Evolutionary conservation across 1,284 basidiomycete genomes (phyloP).

Genomic region (Rhodotorula sp.): DNA sequence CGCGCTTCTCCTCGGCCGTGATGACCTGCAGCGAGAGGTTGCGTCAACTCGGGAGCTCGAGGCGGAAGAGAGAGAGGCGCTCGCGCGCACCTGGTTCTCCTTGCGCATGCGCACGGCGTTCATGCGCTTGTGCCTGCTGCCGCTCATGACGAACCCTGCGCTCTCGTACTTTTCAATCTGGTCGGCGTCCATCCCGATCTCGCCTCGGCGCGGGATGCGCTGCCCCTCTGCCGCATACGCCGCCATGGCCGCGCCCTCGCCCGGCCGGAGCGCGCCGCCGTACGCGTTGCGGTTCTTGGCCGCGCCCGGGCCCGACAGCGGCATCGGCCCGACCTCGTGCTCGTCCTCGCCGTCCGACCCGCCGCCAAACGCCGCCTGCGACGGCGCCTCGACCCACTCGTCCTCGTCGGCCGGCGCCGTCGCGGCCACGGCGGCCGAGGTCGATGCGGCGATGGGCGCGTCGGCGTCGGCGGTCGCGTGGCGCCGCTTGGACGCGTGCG

Average conservation of each 20-base stretch:
- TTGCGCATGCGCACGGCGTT: constrained; percentile 94
- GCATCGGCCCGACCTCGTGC: constrained; percentile 43
- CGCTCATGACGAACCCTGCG: constrained; percentile 98
- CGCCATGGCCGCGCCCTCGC: constrained; percentile 96
- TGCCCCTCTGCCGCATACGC: constrained; percentile 85
- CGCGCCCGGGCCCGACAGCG: constrained; percentile 19
- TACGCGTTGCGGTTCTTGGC: constrained; percentile 51
- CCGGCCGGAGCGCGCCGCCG: constrained; percentile 81
- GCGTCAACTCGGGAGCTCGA: too few relatives aligned
- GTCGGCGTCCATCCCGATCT: constrained; percentile 86
- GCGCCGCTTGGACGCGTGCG: constrained; percentile 8
- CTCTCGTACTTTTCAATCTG: constrained; percentile 84
- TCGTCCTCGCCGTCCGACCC: constrained; percentile 40
- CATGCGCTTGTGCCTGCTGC: constrained; percentile 68
- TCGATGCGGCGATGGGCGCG: background rate
- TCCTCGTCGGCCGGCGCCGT: constrained; percentile 55
- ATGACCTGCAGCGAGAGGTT: background rate
- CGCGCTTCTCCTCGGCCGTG: constrained; percentile 46
- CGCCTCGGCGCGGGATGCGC: constrained; percentile 96
- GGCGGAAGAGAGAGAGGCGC: background rate
- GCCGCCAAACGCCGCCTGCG: constrained; percentile 45
- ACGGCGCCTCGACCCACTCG: constrained; percentile 71
- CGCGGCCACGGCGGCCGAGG: constrained; percentile 30
- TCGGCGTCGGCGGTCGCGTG: background rate
- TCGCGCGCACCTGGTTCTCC: constrained; percentile 83